A percentile compares a stretch with the other conserved stretches of the same genome.
phyloP scores from a whole-genome alignment of 139 green algal species.

The Penium margaritaceum region DNA sequence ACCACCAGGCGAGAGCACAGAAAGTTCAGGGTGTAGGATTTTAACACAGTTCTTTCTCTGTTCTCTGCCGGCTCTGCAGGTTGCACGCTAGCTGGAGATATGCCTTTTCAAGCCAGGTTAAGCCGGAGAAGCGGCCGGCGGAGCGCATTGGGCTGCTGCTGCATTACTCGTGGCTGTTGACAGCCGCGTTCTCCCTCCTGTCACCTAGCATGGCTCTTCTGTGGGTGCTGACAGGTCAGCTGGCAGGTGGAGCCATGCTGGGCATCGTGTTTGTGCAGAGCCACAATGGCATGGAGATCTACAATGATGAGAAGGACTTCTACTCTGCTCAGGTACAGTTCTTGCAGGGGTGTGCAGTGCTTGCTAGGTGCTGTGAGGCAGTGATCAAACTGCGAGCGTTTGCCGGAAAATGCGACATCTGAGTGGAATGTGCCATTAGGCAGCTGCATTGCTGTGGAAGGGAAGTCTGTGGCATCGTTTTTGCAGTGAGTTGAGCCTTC shows the following conservation, averaged over 20 bases:
- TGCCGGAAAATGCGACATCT: too few species aligned
- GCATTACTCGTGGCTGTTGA: conserved; percentile 52
- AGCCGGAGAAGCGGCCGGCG: conserved; percentile 18
- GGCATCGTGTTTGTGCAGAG: conserved; percentile 67
- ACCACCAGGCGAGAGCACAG: too few species aligned
- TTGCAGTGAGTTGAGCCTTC: too few species aligned
- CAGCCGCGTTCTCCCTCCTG: conserved; percentile 47
- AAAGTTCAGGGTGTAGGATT: too few species aligned
- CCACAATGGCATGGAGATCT: conserved; percentile 74
- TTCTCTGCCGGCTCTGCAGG: background rate
- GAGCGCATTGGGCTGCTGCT: conserved; percentile 45
- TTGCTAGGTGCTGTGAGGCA: too few species aligned
- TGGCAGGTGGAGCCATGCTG: conserved; percentile 56
- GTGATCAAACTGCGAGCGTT: too few species aligned
- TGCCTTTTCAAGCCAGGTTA: conserved; percentile 10
- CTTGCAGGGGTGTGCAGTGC: too few species aligned
- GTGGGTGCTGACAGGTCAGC: conserved; percentile 49
- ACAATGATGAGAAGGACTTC: conserved; percentile 61
- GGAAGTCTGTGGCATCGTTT: too few species aligned
- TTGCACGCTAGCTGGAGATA: conserved; percentile 19
- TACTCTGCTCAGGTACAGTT: conserved; percentile 40
- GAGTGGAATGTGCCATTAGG: too few species aligned
- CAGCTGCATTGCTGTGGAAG: too few species aligned
- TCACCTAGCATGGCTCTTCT: conserved; percentile 27
- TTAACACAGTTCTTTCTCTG: background rate